Evolutionary conservation across 2,329 filamentous ascomycete species (phyloP), one percentile per base, ranked within the genome.

Genomic region (Xylaria sp.): DNA sequence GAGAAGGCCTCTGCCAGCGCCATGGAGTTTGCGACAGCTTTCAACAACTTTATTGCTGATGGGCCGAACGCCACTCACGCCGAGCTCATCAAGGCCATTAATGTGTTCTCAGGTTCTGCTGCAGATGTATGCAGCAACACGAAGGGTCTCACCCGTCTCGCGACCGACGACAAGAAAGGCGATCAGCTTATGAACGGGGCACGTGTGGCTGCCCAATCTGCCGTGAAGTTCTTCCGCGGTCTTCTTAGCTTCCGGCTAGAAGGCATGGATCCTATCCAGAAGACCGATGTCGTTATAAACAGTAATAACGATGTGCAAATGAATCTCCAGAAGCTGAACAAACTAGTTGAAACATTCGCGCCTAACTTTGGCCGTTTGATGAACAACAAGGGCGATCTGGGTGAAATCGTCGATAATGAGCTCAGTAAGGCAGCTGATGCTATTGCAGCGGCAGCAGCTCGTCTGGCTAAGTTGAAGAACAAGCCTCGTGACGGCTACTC

Each of bases 11-110:
- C 94, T 7, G 88, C 93, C 9, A 96, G 89, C 68, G 92, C 95
- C 12, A 98, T 96, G 78, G 95, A 99, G 75, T 99, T 99, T 78
- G 95, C 94, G 1, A 98, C 94, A 0, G 90, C 95, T 0, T 99
- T 98, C 84, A 99, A 97, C 82, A 96, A 96, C 78, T 98, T 96
- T 77, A 96, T 99, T 71, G 95, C 94, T 7, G 95, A 99, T 74
- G 95, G 95, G 0, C 94, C 94, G 4, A 96, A 94, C 76, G 92
- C 92, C 74, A 89, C 89, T 9, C 92, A 97, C 73, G 87, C 91
- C 1, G 94, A 97, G 63, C 90, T 99, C 64, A 98, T 98, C 77
- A 93, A 93, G 75, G 92, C 92, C 0, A 91, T 97, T 71, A 95
- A 92, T 73, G 87, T 93, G 55, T 97, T 98, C 77, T 85, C 95